phyloP scores from a whole-genome alignment of 2,329 filamentous ascomycete species.

The Talaromyces marneffei region DNA sequence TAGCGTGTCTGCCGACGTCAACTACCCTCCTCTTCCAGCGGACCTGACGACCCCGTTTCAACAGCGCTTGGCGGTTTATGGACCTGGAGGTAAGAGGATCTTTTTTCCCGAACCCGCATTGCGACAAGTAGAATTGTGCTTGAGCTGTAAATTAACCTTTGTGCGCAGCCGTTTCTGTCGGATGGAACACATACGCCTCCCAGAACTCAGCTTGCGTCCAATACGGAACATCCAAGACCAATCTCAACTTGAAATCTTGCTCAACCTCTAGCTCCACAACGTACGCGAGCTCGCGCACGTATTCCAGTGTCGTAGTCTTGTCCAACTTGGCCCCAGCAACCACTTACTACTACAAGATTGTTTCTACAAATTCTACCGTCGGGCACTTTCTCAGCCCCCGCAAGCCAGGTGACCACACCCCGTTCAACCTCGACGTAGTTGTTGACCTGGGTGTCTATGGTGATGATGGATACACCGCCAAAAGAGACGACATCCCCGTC shows the following conservation, averaged over 20 bases:
- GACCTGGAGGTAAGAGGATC: slow-evolving; percentile 43
- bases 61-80: slow-evolving; percentile 49
- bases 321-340: slow-evolving; percentile 46
- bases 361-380: slow-evolving; percentile 50
- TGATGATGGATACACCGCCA: slow-evolving; percentile 49
- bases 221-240: slow-evolving; percentile 44
- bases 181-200: slow-evolving; percentile 53
- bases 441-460: slow-evolving; percentile 54
- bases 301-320: slow-evolving; percentile 46
- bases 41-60: slow-evolving; percentile 52
- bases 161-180: slow-evolving; percentile 8
- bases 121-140: no score
- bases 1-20: slow-evolving; percentile 26
- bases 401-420: slow-evolving; percentile 48
- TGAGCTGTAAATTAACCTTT: not conserved
- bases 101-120: no score
- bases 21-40: slow-evolving; percentile 43
- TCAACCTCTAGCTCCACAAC: slow-evolving; percentile 42
- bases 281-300: slow-evolving; percentile 52
- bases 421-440: slow-evolving; percentile 50
- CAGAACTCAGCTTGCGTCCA: slow-evolving; percentile 45
- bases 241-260: slow-evolving; percentile 40
- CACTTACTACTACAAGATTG: slow-evolving; percentile 57
- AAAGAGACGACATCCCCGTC: slow-evolving; percentile 45
- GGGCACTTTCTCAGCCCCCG: slow-evolving; percentile 52